Conservation (phyloP, 495 filamentous ascomycete genomes). For the Podospora sp. region DNA sequence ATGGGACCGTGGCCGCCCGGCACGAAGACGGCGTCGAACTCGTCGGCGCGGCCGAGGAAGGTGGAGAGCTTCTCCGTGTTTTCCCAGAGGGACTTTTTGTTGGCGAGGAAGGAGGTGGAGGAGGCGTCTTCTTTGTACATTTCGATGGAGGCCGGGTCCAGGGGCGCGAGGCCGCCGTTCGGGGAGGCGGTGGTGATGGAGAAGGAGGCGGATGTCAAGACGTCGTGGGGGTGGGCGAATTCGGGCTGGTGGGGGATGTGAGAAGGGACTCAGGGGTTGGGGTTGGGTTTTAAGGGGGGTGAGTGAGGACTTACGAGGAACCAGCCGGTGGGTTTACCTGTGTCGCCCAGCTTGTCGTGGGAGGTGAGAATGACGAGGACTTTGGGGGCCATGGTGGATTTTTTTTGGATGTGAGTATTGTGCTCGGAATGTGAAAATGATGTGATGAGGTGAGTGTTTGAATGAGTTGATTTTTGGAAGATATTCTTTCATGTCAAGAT, state of each 20-base stretch:
- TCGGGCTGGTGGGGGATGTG: slow-evolving; percentile 55
- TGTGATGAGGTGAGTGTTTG: too few species aligned
- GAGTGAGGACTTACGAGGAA: slow-evolving; percentile 54
- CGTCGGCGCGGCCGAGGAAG: slow-evolving; percentile 53
- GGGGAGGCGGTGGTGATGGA: slow-evolving; percentile 59
- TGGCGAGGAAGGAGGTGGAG: slow-evolving; percentile 55
- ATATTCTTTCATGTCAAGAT: too few species aligned
- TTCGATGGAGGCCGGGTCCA: slow-evolving; percentile 67
- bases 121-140: slow-evolving; percentile 57
- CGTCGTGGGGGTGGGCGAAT: slow-evolving; percentile 68
- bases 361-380: slow-evolving; percentile 72
- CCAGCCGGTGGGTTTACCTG: slow-evolving; percentile 64
- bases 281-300: too few species aligned
- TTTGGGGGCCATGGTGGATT: slow-evolving; percentile 52
- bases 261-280: neutral
- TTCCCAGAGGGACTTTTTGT: slow-evolving; percentile 61
- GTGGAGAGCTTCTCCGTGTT: slow-evolving; percentile 57
- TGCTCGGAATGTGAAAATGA: too few species aligned
- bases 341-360: slow-evolving; percentile 54
- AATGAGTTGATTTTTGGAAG: too few species aligned
- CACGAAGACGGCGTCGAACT: slow-evolving; percentile 72
- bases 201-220: slow-evolving; percentile 53
- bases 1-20: slow-evolving; percentile 82
- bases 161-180: slow-evolving; percentile 65
- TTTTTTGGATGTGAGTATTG: too few species aligned